Evolutionary conservation across 495 filamentous ascomycete genomes (phyloP), one percentile per base, ranked within the genome.

Genomic region (Penicillium cinerascens): DNA sequence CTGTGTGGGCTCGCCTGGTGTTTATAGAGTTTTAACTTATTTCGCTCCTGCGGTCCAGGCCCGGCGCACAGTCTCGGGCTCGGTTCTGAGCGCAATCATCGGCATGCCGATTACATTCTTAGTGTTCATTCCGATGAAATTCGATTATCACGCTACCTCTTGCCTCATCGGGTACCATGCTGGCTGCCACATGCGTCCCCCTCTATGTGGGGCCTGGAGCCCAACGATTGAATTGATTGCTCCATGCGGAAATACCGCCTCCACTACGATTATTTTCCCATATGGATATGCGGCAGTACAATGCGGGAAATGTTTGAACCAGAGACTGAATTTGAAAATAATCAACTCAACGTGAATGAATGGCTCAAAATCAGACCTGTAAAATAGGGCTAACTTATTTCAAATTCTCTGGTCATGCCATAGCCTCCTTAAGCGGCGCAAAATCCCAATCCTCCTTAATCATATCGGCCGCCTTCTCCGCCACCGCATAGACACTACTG

Each of bases 401-500:
- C n/a, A n/a, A n/a, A n/a, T n/a, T n/a, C n/a, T n/a, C n/a, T n/a
- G n/a, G n/a, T 47, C 17, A 58, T 17, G 21, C 36, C 42, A 46
- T 44, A 13, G 42, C 42, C 27, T 38, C 17, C n/a, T 49, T 48
- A 9, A 35, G 6, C 7, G 52, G 43, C 3, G 27, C 37, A 26
- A 44, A 56, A 22, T 56, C 52, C 56, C 56, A 59, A 47, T 71
- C 67, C 47, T 64, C 69, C 60, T 75, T 79, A 54, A 82, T 79
- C 55, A 83, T 51, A 46, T 72, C 66, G 8, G 79, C 76, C 4
- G 65, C 81, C 55, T 76, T 80, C 66, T 84, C 81, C 7, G 73
- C 79, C 56, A 82, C 68, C 7, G 77, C 78, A 64, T 81, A 84
- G 2, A 82, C 74, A 5, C 73, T 77, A 10, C 65, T 69, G 39